These are phyloP conservation scores for Fusarium anthophilum DNA, from an alignment of 2,329 filamentous ascomycete species.

Conservation along the genomic window DNA sequence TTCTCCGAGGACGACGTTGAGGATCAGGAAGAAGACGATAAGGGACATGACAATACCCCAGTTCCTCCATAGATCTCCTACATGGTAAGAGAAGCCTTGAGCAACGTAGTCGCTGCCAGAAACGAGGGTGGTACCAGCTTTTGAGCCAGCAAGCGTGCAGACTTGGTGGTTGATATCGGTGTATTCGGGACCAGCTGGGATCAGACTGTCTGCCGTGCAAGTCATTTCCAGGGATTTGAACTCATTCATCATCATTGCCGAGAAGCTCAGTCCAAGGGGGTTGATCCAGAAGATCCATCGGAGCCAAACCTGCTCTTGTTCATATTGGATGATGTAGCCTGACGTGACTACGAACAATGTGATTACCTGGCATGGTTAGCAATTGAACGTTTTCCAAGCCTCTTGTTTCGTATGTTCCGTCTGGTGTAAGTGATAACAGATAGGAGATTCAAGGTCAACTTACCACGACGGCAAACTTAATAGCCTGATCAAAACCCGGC, in stretches of 20 bases:
- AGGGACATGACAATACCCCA: slow-evolving; percentile 82
- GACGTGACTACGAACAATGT: slow-evolving; percentile 84
- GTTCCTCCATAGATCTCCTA: slow-evolving; percentile 80
- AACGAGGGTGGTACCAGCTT: slow-evolving; percentile 70
- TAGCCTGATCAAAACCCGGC: slow-evolving; percentile 85
- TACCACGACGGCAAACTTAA: slow-evolving; percentile 81
- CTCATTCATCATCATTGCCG: slow-evolving; percentile 86
- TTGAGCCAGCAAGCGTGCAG: slow-evolving; percentile 80
- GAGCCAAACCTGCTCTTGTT: slow-evolving; percentile 77
- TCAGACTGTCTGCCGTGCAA: slow-evolving; percentile 73
- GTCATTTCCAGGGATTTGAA: slow-evolving; percentile 75
- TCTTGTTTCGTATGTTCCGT: too few relatives aligned
- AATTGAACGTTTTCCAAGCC: neutral
- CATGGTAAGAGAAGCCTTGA: slow-evolving; percentile 72
- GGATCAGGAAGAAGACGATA: slow-evolving; percentile 77
- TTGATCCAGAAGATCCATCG: slow-evolving; percentile 86
- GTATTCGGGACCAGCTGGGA: slow-evolving; percentile 78
- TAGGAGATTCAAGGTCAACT: neutral
- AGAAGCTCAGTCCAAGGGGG: slow-evolving; percentile 77
- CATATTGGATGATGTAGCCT: slow-evolving; percentile 85
- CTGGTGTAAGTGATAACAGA: neutral
- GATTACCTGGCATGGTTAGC: slow-evolving; percentile 54
- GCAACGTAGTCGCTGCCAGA: slow-evolving; percentile 75
- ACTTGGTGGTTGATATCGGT: slow-evolving; percentile 77
- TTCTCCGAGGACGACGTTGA: slow-evolving; percentile 84